Evolutionary conservation across 1,139 yeast genomes (phyloP).

Genomic region (Sugiyamaella castrensis): DNA sequence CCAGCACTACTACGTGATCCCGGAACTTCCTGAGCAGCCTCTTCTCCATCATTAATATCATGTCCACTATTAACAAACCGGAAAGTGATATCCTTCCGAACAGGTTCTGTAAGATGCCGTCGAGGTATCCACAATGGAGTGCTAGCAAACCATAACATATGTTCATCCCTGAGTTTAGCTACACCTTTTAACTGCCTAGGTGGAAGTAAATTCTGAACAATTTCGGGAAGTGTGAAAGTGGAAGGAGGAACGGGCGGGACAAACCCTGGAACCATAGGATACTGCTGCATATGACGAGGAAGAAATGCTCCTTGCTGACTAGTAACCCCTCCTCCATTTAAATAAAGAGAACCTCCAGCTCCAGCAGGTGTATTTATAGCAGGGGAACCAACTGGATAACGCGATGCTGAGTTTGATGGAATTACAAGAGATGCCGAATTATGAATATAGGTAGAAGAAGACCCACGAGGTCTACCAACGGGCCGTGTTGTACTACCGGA

Average conservation of each 20-base stretch:
- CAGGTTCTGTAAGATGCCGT: conserved; percentile 42
- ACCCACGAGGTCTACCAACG: no score
- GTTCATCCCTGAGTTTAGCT: conserved; percentile 28
- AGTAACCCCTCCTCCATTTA: background rate
- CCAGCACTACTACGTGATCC: conserved; percentile 43
- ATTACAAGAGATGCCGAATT: no score
- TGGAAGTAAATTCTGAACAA: conserved; percentile 27
- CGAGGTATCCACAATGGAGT: conserved; percentile 65
- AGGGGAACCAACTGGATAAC: background rate
- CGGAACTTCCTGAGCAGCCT: conserved; percentile 1
- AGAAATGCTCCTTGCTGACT: background rate
- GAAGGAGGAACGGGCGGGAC: conserved; percentile 30
- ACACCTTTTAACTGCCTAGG: conserved; percentile 27
- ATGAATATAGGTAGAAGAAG: no score
- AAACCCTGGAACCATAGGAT: conserved; percentile 21
- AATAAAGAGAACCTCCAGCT: background rate
- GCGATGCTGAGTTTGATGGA: no score
- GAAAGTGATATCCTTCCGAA: conserved; percentile 19
- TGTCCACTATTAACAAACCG: conserved; percentile 6
- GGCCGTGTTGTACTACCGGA: no score
- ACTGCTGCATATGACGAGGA: conserved; percentile 1
- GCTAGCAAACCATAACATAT: conserved; percentile 74
- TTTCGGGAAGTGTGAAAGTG: conserved; percentile 31
- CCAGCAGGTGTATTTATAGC: background rate
- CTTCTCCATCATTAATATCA: conserved; percentile 18